Evolutionary conservation across 1,284 basidiomycete genomes (phyloP), one percentile per base, ranked within the genome.

Genomic region (Tilletiopsis washingtonensis): DNA sequence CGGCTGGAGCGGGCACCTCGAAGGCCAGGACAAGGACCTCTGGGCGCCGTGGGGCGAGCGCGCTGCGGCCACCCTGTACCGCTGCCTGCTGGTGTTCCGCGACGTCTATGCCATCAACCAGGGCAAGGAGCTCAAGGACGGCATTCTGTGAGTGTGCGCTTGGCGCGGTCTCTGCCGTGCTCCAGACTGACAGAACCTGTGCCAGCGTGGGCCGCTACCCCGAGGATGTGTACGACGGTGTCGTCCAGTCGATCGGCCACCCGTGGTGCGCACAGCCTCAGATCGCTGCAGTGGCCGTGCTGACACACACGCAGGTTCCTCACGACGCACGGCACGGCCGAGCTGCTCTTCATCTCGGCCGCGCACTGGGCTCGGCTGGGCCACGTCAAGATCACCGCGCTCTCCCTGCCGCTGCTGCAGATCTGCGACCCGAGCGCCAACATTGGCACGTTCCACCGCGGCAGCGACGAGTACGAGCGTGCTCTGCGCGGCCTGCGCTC

Each of bases 141-240:
- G 57, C 24, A 43, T 59, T 24, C 43, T 57, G 3, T n/a, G n/a
- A n/a, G n/a, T n/a, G n/a, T n/a, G n/a, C n/a, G n/a, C n/a, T n/a
- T n/a, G n/a, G n/a, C n/a, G n/a, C n/a, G n/a, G n/a, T n/a, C n/a
- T n/a, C n/a, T n/a, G n/a, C n/a, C n/a, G n/a, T n/a, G n/a, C n/a
- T n/a, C n/a, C n/a, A n/a, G n/a, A n/a, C n/a, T n/a, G n/a, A n/a
- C n/a, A n/a, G n/a, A n/a, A n/a, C n/a, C n/a, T n/a, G n/a, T n/a
- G n/a, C n/a, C n/a, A n/a, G n/a, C n/a, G 43, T 48, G 11, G 57
- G 57, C 5, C 32, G 57, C 15, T 59, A 59, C 39, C 41, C 50
- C 5, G 58, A 60, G 38, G 57, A 59, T 23, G 46, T 58, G n/a
- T 59, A 59, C 42, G 56, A 59, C 40, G 57, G 57, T 15, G 51